Evolutionary conservation across 2,329 filamentous ascomycete genomes (phyloP), one percentile per base, ranked within the genome.

Genomic region (Trichophyton rubrum): DNA sequence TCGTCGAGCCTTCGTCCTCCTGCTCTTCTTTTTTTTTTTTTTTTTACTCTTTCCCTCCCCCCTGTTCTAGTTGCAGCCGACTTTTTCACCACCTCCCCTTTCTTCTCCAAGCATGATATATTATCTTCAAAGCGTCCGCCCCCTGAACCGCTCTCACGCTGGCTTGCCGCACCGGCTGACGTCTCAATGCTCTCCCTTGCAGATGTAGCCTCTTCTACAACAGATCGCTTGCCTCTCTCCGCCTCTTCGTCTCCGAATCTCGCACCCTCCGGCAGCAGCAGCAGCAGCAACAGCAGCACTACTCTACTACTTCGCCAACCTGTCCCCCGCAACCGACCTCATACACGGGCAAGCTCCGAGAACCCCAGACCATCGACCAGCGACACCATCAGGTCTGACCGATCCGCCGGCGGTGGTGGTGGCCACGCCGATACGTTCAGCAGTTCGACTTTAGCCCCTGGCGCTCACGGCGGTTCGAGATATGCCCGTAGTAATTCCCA

Each of bases 311-410:
- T 79, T 40, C 79, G 76, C 60, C 69, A 77, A 51, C 81, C 84
- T 65, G 68, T 74, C 60, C 70, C 74, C 60, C 77, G 60, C 77
- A 82, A 65, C 81, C 84, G 56, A 83, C 68, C 85, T 79, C 74
- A 87, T 84, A 87, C 72, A 69, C 83, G 86, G 66, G 83, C 86
- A 60, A 88, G 85, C 73, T 89, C 86, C 59, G 86, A 89, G 71
- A 57, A 72, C 82, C 53, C 74, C 83, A 61, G 81, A 80, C 63
- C 81, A 79, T 61, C 79, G n/a, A 30, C 60, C 11, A 41, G 53
- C 51, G 57, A 59, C 56, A 47, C 62, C 30, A 56, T 56, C 20
- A 35, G 59, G 35, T 45, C 59, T 40, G 59, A 66, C 58, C 53
- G 30, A 41, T 51, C 35, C 61, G 62, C 59, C 58, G 58, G 58